These are phyloP conservation scores for Tetraselmis striata DNA, from an alignment of 139 green algal genomes.

Conservation along the genomic window DNA sequence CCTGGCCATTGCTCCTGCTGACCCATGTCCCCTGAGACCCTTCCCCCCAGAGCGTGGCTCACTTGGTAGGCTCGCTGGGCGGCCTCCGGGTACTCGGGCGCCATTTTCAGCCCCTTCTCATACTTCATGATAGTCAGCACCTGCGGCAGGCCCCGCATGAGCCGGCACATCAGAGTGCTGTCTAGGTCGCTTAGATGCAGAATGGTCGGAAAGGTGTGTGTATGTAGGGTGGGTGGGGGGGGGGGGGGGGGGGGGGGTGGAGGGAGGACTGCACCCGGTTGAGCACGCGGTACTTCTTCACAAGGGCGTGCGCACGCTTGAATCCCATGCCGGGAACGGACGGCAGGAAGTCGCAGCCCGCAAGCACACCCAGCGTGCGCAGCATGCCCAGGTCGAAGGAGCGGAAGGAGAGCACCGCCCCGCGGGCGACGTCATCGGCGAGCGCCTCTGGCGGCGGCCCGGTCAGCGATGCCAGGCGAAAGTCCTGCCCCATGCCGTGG, in stretches of 20 bases:
- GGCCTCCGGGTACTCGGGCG: not conserved
- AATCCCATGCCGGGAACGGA: constrained; percentile 5
- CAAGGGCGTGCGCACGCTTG: constrained; percentile 6
- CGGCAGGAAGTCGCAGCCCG: constrained; percentile 25
- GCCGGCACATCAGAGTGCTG: too few relatives aligned
- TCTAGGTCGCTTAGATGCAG: too few relatives aligned
- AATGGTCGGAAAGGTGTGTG: not conserved
- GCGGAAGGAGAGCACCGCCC: not conserved
- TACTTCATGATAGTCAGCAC: not conserved
- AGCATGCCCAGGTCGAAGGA: constrained; percentile 30
- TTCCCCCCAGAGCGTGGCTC: too few relatives aligned
- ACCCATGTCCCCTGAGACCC: too few relatives aligned
- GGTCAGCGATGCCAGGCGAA: constrained; percentile 22
- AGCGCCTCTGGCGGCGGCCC: not conserved
- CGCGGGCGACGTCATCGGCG: not conserved
- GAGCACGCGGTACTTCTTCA: constrained; percentile 5
- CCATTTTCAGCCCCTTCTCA: not conserved
- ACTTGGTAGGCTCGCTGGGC: not conserved
- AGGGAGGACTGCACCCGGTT: not conserved
- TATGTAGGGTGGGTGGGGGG: not conserved
- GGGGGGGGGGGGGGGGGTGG: too few relatives aligned
- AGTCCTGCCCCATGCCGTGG: constrained; percentile 13
- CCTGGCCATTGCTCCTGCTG: too few relatives aligned
- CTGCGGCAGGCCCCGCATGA: not conserved
- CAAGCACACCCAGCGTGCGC: constrained; percentile 25